phyloP scores from a whole-genome alignment of 148 eudicot genomes.

The Camellia granthamiana region DNA sequence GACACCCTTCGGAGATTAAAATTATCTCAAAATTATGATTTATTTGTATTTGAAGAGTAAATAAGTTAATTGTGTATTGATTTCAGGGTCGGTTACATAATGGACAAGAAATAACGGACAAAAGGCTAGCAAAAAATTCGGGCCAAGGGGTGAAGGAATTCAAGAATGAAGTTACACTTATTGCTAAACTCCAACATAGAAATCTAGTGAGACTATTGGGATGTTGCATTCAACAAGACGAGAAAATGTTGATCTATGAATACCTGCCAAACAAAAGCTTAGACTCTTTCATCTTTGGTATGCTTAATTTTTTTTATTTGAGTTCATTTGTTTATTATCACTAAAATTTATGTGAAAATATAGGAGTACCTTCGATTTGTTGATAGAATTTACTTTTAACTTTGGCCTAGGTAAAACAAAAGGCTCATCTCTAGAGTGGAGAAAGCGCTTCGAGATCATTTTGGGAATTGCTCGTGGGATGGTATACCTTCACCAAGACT shows the following conservation, averaged over 20 bases:
- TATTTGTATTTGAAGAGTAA: too few relatives aligned
- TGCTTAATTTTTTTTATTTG: background rate
- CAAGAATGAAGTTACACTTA: constrained; percentile 47
- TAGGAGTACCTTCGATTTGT: background rate
- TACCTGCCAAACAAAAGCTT: constrained; percentile 58
- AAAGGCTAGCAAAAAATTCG: constrained; percentile 55
- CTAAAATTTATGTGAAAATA: too few relatives aligned
- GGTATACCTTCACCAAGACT: constrained; percentile 60
- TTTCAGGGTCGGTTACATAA: constrained; percentile 21
- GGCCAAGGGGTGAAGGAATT: background rate
- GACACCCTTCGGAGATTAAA: background rate
- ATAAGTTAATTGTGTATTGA: background rate
- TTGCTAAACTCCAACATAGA: constrained; percentile 59
- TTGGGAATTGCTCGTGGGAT: constrained; percentile 58
- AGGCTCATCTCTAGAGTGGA: constrained; percentile 39
- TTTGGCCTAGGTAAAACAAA: constrained; percentile 35
- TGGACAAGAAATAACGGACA: constrained; percentile 53
- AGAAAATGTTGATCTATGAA: constrained; percentile 57
- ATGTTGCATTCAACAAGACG: constrained; percentile 44
- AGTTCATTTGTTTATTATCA: too few relatives aligned
- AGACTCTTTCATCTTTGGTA: constrained; percentile 54
- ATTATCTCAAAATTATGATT: background rate
- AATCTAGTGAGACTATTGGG: constrained; percentile 58
- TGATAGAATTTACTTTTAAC: background rate
- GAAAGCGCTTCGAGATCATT: constrained; percentile 39